These are phyloP conservation scores for Kwoniella bestiolae DNA, from an alignment of 768 basidiomycete genomes.

Conservation along the genomic window DNA sequence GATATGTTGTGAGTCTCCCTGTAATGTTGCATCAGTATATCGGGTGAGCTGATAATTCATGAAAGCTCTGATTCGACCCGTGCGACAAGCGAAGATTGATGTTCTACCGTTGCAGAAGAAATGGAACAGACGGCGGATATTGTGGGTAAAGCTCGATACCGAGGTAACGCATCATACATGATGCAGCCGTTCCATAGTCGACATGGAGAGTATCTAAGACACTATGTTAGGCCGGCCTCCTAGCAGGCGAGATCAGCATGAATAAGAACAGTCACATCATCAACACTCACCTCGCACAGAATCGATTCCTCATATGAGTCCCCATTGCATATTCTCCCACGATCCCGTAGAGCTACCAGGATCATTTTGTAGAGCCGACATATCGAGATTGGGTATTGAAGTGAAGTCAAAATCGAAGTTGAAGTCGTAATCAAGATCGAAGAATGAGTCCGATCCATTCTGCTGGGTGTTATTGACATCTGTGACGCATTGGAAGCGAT, in stretches of 20 bases:
- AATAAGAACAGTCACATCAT: too few species aligned
- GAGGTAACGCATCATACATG: too few species aligned
- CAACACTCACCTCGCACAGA: too few species aligned
- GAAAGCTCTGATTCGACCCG: not conserved
- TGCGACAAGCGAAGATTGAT: too few species aligned
- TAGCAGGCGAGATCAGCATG: too few species aligned
- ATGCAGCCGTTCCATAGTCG: too few species aligned
- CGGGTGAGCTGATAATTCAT: not conserved
- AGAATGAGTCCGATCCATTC: not conserved
- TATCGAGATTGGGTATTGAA: not conserved
- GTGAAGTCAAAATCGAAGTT: not conserved
- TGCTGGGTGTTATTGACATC: not conserved
- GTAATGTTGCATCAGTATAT: not conserved
- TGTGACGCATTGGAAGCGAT: too few species aligned
- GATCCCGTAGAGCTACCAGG: not conserved
- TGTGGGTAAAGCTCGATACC: too few species aligned
- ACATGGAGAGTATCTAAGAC: too few species aligned
- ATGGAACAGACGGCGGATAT: too few species aligned
- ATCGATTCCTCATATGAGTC: not conserved
- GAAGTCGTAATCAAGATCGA: not conserved
- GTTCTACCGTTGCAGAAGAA: too few species aligned
- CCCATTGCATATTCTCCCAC: not conserved
- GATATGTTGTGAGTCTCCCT: conserved; percentile 3
- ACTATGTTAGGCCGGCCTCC: too few species aligned
- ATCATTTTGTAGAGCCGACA: not conserved